Percentiles rank a stretch among this genome's conserved stretches.
phyloP scores from a whole-genome alignment of 2,329 filamentous ascomycete genomes.

The Epichloe aotearoae region DNA sequence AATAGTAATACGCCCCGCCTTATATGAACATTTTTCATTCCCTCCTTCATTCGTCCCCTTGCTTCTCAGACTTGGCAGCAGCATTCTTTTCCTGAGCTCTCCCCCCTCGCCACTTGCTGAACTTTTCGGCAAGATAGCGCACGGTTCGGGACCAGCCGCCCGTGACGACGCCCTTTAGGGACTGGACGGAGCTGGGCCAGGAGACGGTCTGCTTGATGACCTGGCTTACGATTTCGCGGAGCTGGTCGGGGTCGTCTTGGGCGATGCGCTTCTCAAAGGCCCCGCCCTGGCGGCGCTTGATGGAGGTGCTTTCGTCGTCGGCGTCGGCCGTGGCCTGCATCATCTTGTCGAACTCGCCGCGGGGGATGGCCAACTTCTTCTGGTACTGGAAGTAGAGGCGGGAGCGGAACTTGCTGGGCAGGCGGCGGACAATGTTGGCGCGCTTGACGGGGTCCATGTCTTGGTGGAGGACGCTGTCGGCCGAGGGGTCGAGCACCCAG shows the following conservation, averaged over 20 bases:
- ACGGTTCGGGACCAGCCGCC: constrained; percentile 56
- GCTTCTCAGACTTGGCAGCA: constrained; percentile 5
- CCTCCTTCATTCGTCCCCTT: background rate
- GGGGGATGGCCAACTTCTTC: constrained; percentile 69
- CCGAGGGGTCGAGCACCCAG: constrained; percentile 29
- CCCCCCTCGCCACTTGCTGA: constrained; percentile 46
- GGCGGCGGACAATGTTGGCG: constrained; percentile 88
- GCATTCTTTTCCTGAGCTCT: constrained; percentile 13
- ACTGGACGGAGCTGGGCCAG: constrained; percentile 87
- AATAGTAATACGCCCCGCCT: background rate
- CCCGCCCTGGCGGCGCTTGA: constrained; percentile 64
- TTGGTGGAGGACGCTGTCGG: constrained; percentile 60
- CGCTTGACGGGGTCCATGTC: constrained; percentile 87
- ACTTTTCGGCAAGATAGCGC: constrained; percentile 75
- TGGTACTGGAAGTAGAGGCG: constrained; percentile 94
- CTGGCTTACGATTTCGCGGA: constrained; percentile 57
- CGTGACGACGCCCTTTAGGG: constrained; percentile 70
- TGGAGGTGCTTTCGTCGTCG: constrained; percentile 50
- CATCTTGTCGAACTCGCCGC: constrained; percentile 72
- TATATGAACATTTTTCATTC: background rate
- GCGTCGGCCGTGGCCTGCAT: constrained; percentile 62
- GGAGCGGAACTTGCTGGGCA: constrained; percentile 75
- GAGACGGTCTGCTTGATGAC: constrained; percentile 79
- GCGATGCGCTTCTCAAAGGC: constrained; percentile 80
- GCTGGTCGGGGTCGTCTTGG: constrained; percentile 47